Evolutionary conservation across 2,329 filamentous ascomycete genomes (phyloP).

Genomic region (Aspergillus brunneoviolaceus): DNA sequence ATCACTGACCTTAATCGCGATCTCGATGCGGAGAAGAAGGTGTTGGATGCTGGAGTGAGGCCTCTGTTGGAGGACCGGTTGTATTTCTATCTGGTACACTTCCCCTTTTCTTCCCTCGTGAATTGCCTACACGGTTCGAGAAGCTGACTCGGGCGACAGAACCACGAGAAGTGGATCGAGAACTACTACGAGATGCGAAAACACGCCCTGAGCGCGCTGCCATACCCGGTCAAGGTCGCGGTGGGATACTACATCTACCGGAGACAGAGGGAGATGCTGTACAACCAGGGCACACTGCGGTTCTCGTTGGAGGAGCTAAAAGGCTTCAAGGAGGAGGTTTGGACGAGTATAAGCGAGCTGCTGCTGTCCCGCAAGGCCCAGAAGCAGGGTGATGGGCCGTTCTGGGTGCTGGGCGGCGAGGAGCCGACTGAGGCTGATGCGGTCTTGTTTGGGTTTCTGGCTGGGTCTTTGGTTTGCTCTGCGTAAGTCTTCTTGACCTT

Average conservation of each 20-base stretch:
- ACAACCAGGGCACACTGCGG: constrained; percentile 58
- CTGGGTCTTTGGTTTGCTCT: constrained; percentile 51
- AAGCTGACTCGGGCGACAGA: constrained; percentile 25
- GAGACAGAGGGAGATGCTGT: constrained; percentile 44
- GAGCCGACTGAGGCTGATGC: constrained; percentile 59
- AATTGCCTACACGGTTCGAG: not conserved
- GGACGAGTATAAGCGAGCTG: constrained; percentile 52
- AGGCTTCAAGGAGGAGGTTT: constrained; percentile 51
- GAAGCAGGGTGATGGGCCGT: constrained; percentile 38
- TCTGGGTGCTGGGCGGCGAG: constrained; percentile 58
- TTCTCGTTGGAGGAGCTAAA: constrained; percentile 53
- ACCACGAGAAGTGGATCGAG: constrained; percentile 57
- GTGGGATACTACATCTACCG: constrained; percentile 54
- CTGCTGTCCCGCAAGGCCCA: constrained; percentile 41
- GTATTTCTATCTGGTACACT: constrained; percentile 55
- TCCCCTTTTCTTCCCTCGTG: not conserved
- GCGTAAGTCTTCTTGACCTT: constrained; percentile 48
- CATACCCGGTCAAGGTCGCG: constrained; percentile 53
- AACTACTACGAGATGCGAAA: constrained; percentile 62
- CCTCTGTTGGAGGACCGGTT: constrained; percentile 61
- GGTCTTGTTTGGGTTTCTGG: constrained; percentile 58
- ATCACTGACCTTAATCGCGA: constrained; percentile 52
- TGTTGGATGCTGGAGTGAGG: constrained; percentile 54
- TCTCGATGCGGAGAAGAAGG: constrained; percentile 41
- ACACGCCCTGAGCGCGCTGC: constrained; percentile 49